Percentiles rank a stretch among this genome's conserved stretches.
Evolutionary conservation across 768 basidiomycete genomes (phyloP).

Genomic region (Cyclocybe cylindracea): DNA sequence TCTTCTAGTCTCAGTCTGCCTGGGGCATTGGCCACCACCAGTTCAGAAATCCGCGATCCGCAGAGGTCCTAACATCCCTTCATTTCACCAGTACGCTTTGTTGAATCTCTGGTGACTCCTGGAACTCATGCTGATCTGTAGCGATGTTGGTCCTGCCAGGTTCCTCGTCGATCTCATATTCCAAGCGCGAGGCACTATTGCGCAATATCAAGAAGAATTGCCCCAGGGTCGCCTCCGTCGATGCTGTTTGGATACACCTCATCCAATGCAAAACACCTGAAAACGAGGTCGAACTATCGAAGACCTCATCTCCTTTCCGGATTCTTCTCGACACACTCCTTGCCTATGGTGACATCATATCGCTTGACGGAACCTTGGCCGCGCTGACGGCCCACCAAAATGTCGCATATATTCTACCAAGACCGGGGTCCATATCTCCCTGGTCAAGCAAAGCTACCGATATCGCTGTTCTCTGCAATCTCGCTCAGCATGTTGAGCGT

Average conservation of each 20-base stretch:
- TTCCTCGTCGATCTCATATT: constrained; percentile 69
- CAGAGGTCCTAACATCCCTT: no score
- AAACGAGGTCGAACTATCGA: constrained; percentile 47
- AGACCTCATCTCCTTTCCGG: constrained; percentile 44
- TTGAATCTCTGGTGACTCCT: no score
- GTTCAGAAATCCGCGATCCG: no score
- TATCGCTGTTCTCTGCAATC: constrained; percentile 85
- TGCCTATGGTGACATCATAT: constrained; percentile 80
- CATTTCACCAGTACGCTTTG: no score
- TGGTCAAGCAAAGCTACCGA: constrained; percentile 99
- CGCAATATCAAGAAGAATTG: constrained; percentile 52
- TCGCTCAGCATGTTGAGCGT: constrained; percentile 70
- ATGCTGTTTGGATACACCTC: constrained; percentile 86
- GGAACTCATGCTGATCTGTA: background rate
- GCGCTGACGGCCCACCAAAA: constrained; percentile 38
- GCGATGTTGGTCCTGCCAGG: constrained; percentile 81
- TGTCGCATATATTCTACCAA: constrained; percentile 74
- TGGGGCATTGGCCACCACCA: no score
- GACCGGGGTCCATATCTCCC: constrained; percentile 91
- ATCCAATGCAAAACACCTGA: constrained; percentile 58
- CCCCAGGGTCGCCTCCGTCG: constrained; percentile 63
- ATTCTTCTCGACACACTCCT: constrained; percentile 70
- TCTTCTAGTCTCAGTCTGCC: no score
- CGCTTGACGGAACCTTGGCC: constrained; percentile 43
- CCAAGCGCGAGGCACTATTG: constrained; percentile 71